Conservation (phyloP, 1,284 basidiomycete species). For the Pisolithus thermaeus region DNA sequence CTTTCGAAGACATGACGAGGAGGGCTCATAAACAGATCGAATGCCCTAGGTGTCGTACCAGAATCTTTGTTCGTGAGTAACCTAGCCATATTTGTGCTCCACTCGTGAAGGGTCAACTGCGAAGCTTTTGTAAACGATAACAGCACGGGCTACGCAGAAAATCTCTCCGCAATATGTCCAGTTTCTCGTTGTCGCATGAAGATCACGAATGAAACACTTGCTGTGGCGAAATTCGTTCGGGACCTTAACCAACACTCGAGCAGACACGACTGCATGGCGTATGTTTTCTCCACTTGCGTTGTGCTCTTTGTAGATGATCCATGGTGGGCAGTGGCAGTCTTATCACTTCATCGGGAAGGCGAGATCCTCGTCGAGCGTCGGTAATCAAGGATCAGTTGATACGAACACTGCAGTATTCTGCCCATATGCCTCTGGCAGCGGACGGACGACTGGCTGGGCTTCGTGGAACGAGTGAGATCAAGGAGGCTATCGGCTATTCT, state of each 20-base stretch:
- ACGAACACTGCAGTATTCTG: constrained; percentile 18
- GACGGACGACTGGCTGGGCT: constrained; percentile 18
- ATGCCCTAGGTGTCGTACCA: constrained; percentile 32
- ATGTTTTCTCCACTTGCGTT: constrained; percentile 6
- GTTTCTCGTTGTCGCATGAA: constrained; percentile 26
- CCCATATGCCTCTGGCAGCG: not conserved
- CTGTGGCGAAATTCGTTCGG: constrained; percentile 29
- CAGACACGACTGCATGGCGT: constrained; percentile 17
- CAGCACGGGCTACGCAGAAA: constrained; percentile 29
- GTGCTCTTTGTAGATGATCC: constrained; percentile 12
- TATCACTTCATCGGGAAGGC: constrained; percentile 17
- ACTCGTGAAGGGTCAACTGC: not conserved
- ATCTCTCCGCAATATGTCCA: constrained; percentile 25
- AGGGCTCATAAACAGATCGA: constrained; percentile 18
- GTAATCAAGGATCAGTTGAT: constrained; percentile 21
- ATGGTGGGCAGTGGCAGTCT: constrained; percentile 26
- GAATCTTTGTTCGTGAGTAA: constrained; percentile 26
- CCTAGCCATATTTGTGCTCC: not conserved
- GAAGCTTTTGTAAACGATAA: constrained; percentile 27
- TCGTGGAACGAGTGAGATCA: constrained; percentile 21
- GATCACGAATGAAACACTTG: constrained; percentile 29
- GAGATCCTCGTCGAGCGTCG: constrained; percentile 21
- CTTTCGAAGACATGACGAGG: constrained; percentile 28
- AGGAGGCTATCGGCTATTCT: constrained; percentile 26
- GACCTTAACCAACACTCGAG: constrained; percentile 23